A percentile compares a stretch with the other conserved stretches of the same genome.
Evolutionary conservation across 495 filamentous ascomycete species (phyloP).

Genomic region (Corynascus novoguineensis): DNA sequence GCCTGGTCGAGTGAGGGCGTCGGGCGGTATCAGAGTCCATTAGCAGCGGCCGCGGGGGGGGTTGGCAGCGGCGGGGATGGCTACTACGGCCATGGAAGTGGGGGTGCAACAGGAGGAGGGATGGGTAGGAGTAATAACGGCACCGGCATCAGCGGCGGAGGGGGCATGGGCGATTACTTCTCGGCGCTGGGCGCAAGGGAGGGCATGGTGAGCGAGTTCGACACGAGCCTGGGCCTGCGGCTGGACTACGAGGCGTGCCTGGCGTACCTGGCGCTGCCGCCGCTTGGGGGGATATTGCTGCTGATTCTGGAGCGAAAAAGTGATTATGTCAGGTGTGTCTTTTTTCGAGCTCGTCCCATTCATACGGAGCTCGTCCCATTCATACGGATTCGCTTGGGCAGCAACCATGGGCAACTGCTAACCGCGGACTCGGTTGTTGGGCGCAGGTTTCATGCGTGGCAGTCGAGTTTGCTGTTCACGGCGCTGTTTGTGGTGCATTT

Average conservation of each 20-base stretch:
- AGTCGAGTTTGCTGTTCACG: conserved; percentile 81
- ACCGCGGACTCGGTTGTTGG: background rate
- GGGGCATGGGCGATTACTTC: conserved; percentile 32
- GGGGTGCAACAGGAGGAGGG: background rate
- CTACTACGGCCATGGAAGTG: background rate
- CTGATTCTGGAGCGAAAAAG: conserved; percentile 87
- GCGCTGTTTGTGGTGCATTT: conserved; percentile 81
- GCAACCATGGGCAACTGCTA: background rate
- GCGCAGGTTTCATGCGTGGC: conserved; percentile 89
- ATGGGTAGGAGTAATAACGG: background rate
- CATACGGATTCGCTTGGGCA: background rate
- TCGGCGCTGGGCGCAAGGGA: conserved; percentile 29
- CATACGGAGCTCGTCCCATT: too few species aligned
- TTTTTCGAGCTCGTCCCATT: too few species aligned
- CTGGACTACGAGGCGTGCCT: conserved; percentile 81
- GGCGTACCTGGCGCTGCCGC: conserved; percentile 83
- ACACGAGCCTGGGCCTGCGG: conserved; percentile 63
- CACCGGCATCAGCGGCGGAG: conserved; percentile 8
- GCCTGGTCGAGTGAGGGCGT: conserved; percentile 38
- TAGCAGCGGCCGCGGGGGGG: background rate
- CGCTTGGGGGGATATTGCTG: conserved; percentile 78
- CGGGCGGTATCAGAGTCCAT: conserved; percentile 23
- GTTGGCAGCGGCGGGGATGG: background rate
- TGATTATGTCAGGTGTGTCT: conserved; percentile 84
- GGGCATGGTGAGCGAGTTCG: conserved; percentile 54